Conservation (phyloP, 2,329 filamentous ascomycete genomes). For the Nothophaeocryptopus gaeumannii region DNA sequence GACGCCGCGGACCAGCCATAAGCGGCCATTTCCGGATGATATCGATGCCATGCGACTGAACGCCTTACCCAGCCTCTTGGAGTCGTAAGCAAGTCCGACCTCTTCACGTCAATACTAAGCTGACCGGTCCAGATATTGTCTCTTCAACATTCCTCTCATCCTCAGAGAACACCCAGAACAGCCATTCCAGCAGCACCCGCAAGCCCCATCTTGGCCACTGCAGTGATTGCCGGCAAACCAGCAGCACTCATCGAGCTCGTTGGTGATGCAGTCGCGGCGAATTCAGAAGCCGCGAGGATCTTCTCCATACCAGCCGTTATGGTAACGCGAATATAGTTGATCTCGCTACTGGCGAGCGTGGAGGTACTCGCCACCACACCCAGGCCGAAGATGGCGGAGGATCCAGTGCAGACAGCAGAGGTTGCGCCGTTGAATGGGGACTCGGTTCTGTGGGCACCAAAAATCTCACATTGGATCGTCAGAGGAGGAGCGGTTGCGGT, state of each 20-base stretch:
- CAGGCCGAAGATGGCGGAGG: conserved; percentile 23
- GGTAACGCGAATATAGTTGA: conserved; percentile 29
- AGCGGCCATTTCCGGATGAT: too few species aligned
- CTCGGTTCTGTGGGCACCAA: conserved; percentile 23
- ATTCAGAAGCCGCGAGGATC: conserved; percentile 16
- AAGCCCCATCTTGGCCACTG: conserved; percentile 9
- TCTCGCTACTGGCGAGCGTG: conserved; percentile 28
- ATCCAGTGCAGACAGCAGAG: conserved; percentile 26
- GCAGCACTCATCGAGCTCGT: conserved; percentile 15
- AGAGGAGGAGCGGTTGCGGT: conserved; percentile 11
- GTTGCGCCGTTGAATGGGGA: conserved; percentile 20
- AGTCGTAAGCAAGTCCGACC: not conserved
- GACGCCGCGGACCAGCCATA: too few species aligned
- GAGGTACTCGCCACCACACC: conserved; percentile 29
- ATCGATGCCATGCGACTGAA: too few species aligned
- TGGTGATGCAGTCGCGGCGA: conserved; percentile 9
- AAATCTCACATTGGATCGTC: conserved; percentile 26
- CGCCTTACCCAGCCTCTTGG: too few species aligned
- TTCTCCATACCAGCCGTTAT: conserved; percentile 30
- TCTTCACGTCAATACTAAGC: not conserved
- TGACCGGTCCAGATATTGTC: not conserved
- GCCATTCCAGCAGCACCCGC: conserved; percentile 13
- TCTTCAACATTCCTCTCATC: not conserved
- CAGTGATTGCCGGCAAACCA: conserved; percentile 12
- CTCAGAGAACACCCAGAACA: conserved; percentile 18